A percentile compares a stretch with the other conserved stretches of the same genome.
Evolutionary conservation across 2,329 filamentous ascomycete genomes (phyloP).

Genomic region (Neofusicoccum kwambonambiense): DNA sequence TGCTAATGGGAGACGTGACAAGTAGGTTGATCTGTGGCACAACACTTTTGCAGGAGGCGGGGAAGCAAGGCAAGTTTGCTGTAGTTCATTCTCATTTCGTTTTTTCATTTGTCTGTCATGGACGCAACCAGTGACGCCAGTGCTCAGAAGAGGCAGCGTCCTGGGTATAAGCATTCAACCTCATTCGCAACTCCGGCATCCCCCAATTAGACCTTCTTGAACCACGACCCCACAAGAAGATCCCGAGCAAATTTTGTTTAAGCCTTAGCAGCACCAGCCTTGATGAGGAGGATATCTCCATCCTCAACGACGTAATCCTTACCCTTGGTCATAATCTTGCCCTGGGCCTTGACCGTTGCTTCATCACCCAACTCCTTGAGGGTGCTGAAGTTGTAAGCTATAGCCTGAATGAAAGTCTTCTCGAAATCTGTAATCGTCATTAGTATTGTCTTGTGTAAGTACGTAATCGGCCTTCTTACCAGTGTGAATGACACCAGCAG

Average conservation of each 20-base stretch:
- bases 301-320: conserved; percentile 93
- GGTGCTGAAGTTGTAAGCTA: conserved; percentile 84
- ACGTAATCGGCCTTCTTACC: conserved; percentile 30
- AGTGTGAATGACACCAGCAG: conserved; percentile 95
- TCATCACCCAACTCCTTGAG: conserved; percentile 89
- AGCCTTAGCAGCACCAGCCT: conserved; percentile 78
- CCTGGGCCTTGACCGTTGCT: conserved; percentile 82
- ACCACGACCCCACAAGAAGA: conserved; percentile 12
- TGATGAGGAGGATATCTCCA: conserved; percentile 81
- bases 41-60: too few relatives aligned
- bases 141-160: conserved; percentile 17
- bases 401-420: conserved; percentile 97
- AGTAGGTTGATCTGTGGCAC: too few relatives aligned
- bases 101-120: conserved; percentile 5
- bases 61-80: too few relatives aligned
- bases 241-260: conserved; percentile 35
- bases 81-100: conserved; percentile 3
- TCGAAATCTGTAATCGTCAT: conserved; percentile 71
- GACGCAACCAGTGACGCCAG: conserved; percentile 16
- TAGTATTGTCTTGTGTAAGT: conserved; percentile 16
- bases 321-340: conserved; percentile 97
- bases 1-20: too few relatives aligned
- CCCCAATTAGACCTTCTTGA: not conserved
- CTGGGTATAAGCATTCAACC: conserved; percentile 16
- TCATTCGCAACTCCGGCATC: conserved; percentile 14